Evolutionary conservation across 768 basidiomycete species (phyloP).

Genomic region (Suillus plorans): DNA sequence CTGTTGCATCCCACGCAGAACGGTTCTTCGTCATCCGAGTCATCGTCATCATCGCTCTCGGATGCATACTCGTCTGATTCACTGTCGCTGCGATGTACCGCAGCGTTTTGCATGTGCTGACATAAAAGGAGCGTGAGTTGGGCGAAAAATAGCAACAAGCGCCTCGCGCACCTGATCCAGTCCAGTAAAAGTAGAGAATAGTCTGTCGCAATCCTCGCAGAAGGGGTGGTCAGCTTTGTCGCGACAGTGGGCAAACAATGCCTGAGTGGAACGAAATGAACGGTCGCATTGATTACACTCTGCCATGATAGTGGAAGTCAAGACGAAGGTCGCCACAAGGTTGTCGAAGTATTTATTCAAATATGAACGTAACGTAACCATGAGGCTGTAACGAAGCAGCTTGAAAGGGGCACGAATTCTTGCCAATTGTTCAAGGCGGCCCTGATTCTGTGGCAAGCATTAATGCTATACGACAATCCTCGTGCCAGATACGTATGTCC

Average conservation of each 20-base stretch:
- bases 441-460: background rate
- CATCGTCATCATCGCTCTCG: slow-evolving; percentile 7
- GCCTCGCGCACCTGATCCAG: slow-evolving; percentile 13
- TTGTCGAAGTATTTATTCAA: background rate
- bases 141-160: background rate
- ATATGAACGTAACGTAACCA: background rate
- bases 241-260: slow-evolving; percentile 21
- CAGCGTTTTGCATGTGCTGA: slow-evolving; percentile 1
- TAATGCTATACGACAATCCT: background rate
- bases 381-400: background rate
- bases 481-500: background rate
- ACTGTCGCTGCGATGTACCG: background rate
- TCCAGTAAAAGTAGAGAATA: slow-evolving; percentile 15
- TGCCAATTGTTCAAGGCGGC: background rate
- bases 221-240: slow-evolving; percentile 18
- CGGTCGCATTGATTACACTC: background rate
- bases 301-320: background rate
- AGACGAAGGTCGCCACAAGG: background rate
- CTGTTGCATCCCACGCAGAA: slow-evolving; percentile 25
- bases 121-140: background rate
- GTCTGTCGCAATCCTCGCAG: slow-evolving; percentile 20
- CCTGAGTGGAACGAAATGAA: slow-evolving; percentile 6
- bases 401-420: background rate
- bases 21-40: slow-evolving; percentile 11
- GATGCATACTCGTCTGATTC: background rate